phyloP scores from a whole-genome alignment of 768 basidiomycete species.

The Austroboletus eburneus region DNA sequence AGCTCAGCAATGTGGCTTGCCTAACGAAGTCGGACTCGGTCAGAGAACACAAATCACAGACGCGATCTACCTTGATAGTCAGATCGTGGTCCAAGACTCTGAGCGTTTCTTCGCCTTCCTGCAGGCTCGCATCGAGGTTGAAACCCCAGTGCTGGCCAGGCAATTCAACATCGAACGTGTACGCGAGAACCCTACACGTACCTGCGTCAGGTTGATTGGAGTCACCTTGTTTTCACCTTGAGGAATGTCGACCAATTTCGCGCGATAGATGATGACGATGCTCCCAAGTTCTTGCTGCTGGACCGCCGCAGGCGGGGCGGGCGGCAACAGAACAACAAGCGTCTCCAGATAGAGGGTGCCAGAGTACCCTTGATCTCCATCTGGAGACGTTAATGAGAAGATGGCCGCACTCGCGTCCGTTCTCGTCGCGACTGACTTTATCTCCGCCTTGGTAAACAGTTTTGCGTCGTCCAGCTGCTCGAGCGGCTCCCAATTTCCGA shows the following conservation, averaged over 20 bases:
- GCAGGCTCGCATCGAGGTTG: slow-evolving; percentile 69
- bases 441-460: slow-evolving; percentile 57
- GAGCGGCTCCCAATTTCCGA: slow-evolving; percentile 48
- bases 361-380: slow-evolving; percentile 71
- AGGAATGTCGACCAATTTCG: slow-evolving; percentile 49
- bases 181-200: slow-evolving; percentile 25
- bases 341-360: slow-evolving; percentile 60
- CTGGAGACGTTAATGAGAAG: slow-evolving; percentile 53
- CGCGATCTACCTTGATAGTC: slow-evolving; percentile 33
- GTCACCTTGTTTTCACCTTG: slow-evolving; percentile 47
- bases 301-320: slow-evolving; percentile 25
- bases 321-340: slow-evolving; percentile 45
- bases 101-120: slow-evolving; percentile 37
- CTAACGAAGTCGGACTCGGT: slow-evolving; percentile 24
- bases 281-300: slow-evolving; percentile 56
- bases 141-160: slow-evolving; percentile 71
- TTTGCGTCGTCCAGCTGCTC: slow-evolving; percentile 33
- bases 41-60: not conserved
- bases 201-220: slow-evolving; percentile 75
- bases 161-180: not conserved
- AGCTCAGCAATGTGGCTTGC: slow-evolving; percentile 53
- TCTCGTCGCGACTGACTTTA: slow-evolving; percentile 37
- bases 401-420: slow-evolving; percentile 39
- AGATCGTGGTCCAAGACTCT: slow-evolving; percentile 50
- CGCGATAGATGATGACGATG: slow-evolving; percentile 64